These are phyloP conservation scores for Tylopilus vinaceipallidus DNA, from an alignment of 768 basidiomycete genomes.

Conservation along the genomic window DNA sequence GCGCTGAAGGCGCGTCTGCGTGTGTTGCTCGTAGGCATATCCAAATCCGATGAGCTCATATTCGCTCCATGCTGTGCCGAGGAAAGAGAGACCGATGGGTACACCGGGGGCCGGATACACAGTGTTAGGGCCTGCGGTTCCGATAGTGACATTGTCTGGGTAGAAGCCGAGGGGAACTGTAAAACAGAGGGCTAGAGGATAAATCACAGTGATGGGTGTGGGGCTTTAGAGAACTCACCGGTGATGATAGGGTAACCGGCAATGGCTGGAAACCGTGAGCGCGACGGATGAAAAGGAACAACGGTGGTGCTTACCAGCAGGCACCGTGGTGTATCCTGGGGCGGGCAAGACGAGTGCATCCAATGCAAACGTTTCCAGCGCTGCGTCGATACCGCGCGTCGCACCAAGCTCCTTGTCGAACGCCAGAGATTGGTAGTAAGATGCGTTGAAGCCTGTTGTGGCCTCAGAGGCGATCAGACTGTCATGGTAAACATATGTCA, in stretches of 20 bases:
- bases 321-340: conserved; percentile 18
- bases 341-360: conserved; percentile 51
- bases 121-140: conserved; percentile 35
- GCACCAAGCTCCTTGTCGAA: conserved; percentile 47
- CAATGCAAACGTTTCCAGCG: conserved; percentile 41
- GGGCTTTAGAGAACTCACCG: conserved; percentile 23
- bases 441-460: conserved; percentile 27
- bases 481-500: neutral
- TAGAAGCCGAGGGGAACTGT: conserved; percentile 40
- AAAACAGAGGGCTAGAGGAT: neutral
- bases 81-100: conserved; percentile 41
- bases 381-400: conserved; percentile 54
- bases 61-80: conserved; percentile 46
- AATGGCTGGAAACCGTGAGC: conserved; percentile 22
- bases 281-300: neutral
- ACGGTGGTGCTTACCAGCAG: conserved; percentile 15
- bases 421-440: conserved; percentile 45
- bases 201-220: neutral
- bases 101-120: conserved; percentile 38
- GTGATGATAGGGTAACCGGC: conserved; percentile 37
- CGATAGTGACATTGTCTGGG: conserved; percentile 31
- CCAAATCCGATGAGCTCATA: conserved; percentile 39
- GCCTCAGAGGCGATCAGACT: conserved; percentile 27
- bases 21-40: conserved; percentile 53
- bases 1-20: conserved; percentile 47